Base-by-base conservation (phyloP, 768 basidiomycete species). In the Boletus pseudo-olivaceus region DNA sequence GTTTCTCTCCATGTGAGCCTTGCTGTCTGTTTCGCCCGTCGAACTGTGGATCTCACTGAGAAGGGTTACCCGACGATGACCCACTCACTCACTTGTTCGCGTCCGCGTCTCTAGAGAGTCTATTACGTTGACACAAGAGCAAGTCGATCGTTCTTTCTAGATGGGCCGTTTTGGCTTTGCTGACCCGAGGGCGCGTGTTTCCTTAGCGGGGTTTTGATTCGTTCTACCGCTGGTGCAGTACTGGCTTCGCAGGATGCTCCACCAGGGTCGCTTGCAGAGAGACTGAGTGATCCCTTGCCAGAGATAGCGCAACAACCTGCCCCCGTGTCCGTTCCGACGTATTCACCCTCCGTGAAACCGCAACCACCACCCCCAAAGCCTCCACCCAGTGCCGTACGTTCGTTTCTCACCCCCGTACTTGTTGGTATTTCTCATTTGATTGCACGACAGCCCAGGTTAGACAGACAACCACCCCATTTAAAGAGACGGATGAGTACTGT, bases 1-100 rank as follows among this genome's bases (percentile, higher is more conserved):
- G 3, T 33, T 48, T 4, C 68, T 70, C 29, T 72, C 66, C 51
- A 70, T 70, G 68, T 70, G 34, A 60, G 70, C 43, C 19, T 10
- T 20, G 3, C 3, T 12, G 5, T 44, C 38, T 14, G 12, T 38
- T 12, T 23, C 7, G 6, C 35, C 27, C 29, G 4, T 41, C 26
- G 19, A 5, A n/a, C 39, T 38, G 40, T 30, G 40, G 33, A 53
- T 56, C 60, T 59, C 52, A 62, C 41, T 32, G 29, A 30, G 47
- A 47, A 33, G 26, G 32, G 12, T 32, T 17, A 6, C 23, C 8
- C n/a, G n/a, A 23, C 23, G 7, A 4, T 47, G 20, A 23, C 6
- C 33, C 20, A 12, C 8, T 23, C 11, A 1, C 1, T 32, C 15
- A 15, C 37, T 14, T 17, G 23, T 17, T 33, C 37, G 20, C 5